These are phyloP conservation scores for Fusarium ramigenum DNA, from an alignment of 2,329 filamentous ascomycete genomes.

Conservation along the genomic window DNA sequence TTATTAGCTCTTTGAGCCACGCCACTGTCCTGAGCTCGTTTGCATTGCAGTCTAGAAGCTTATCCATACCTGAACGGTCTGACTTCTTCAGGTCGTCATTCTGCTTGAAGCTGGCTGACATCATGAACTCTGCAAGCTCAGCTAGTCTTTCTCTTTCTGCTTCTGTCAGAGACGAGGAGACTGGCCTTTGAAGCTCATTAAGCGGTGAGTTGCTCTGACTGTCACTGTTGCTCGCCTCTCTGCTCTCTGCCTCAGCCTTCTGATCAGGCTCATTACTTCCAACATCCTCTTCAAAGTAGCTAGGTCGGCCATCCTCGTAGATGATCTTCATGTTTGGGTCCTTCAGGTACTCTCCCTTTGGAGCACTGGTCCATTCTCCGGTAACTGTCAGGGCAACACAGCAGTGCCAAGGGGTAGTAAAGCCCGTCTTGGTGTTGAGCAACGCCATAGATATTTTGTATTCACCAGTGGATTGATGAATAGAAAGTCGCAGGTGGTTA, in stretches of 20 bases:
- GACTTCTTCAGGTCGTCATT: rapidly evolving
- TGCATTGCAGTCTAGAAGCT: no score
- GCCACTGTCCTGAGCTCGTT: no score
- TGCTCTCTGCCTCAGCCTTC: no score
- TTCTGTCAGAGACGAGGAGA: not conserved
- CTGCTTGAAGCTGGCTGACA: not conserved
- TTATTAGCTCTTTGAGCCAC: not conserved
- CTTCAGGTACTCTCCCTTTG: constrained; percentile 10
- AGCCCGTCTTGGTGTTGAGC: constrained; percentile 44
- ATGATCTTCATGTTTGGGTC: not conserved
- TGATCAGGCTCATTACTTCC: rapidly evolving
- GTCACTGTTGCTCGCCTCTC: rapidly evolving
- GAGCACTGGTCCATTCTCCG: constrained; percentile 1
- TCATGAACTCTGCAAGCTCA: not conserved
- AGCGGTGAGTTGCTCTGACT: rapidly evolving
- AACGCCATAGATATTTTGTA: constrained; percentile 45
- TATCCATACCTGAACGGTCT: no score
- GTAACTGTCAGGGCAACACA: not conserved
- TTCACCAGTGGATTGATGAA: constrained; percentile 43
- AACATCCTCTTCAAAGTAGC: not conserved
- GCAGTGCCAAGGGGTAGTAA: constrained; percentile 48
- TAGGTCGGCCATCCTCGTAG: not conserved
- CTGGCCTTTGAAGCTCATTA: not conserved
- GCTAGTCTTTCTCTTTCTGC: not conserved
- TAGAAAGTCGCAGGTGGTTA: constrained; percentile 43